Conservation (phyloP, 352 stramenopile species). For the Pythium apleroticum region DNA sequence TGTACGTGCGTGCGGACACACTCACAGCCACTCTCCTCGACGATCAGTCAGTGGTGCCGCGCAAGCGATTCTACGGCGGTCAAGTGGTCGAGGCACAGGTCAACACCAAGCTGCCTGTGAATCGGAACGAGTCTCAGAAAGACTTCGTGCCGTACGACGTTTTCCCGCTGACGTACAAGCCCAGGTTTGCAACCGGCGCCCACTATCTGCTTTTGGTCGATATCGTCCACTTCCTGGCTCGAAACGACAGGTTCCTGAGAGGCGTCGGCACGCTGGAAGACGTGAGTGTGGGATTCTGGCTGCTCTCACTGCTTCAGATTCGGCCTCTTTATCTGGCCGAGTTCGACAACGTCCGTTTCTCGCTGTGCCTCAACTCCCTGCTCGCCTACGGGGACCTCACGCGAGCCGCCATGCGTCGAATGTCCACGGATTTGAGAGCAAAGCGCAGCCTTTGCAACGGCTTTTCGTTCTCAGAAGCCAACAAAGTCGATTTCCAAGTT, state of each 20-base stretch:
- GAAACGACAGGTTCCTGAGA: constrained; percentile 9
- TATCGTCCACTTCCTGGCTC: constrained; percentile 30
- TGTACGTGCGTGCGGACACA: constrained; percentile 18
- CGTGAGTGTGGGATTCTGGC: constrained; percentile 36
- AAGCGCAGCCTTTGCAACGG: background rate
- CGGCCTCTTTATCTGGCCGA: constrained; percentile 31
- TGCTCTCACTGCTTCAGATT: constrained; percentile 46
- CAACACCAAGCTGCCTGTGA: constrained; percentile 2
- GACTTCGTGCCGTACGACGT: constrained; percentile 24
- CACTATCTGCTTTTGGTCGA: constrained; percentile 36
- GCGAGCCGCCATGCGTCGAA: background rate
- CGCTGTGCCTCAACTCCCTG: constrained; percentile 31
- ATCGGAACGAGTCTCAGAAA: constrained; percentile 8
- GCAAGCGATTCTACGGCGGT: constrained; percentile 28
- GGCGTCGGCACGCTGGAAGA: constrained; percentile 39
- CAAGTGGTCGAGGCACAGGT: constrained; percentile 33
- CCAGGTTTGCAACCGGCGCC: constrained; percentile 31
- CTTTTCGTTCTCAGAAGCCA: background rate
- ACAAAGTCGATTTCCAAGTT: background rate
- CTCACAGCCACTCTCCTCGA: background rate
- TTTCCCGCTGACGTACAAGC: constrained; percentile 15
- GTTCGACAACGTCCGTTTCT: constrained; percentile 43
- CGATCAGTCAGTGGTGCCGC: background rate
- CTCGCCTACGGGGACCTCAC: constrained; percentile 41
- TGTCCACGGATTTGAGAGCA: background rate